Evolutionary conservation across 129 eudicot genomes (phyloP).

Genomic region (Arctium lappa): DNA sequence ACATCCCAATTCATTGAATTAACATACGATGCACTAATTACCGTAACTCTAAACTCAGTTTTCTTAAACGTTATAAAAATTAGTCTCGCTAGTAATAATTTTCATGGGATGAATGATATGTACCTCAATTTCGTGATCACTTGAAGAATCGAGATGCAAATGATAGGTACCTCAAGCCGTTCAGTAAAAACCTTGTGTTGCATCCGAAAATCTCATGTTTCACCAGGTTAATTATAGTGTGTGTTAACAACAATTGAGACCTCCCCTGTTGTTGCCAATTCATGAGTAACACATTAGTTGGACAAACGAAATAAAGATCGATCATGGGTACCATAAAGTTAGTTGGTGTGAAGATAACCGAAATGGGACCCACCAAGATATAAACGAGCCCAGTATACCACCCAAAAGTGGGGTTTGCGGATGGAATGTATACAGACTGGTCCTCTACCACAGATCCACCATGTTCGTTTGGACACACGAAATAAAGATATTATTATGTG

Average conservation of each 20-base stretch:
- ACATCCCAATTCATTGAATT: slow-evolving; percentile 11
- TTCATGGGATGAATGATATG: background rate
- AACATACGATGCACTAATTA: background rate
- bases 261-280: background rate
- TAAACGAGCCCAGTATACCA: background rate
- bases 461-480: background rate
- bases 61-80: background rate
- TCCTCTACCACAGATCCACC: background rate
- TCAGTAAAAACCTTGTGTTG: background rate
- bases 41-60: background rate
- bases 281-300: background rate
- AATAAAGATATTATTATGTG: background rate
- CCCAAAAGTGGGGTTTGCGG: background rate
- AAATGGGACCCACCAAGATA: background rate
- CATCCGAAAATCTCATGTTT: background rate
- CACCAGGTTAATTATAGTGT: background rate
- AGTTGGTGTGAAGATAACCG: background rate
- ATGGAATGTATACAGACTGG: background rate
- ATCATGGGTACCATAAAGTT: background rate
- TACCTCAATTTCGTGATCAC: slow-evolving; percentile 3
- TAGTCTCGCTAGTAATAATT: slow-evolving; percentile 8
- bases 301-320: background rate
- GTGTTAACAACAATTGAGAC: background rate
- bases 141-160: slow-evolving; percentile 9
- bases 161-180: background rate